Percentiles rank a stretch among this genome's conserved stretches.
phyloP scores from a whole-genome alignment of 2,329 filamentous ascomycete genomes.

The Penicillium rolfsii region DNA sequence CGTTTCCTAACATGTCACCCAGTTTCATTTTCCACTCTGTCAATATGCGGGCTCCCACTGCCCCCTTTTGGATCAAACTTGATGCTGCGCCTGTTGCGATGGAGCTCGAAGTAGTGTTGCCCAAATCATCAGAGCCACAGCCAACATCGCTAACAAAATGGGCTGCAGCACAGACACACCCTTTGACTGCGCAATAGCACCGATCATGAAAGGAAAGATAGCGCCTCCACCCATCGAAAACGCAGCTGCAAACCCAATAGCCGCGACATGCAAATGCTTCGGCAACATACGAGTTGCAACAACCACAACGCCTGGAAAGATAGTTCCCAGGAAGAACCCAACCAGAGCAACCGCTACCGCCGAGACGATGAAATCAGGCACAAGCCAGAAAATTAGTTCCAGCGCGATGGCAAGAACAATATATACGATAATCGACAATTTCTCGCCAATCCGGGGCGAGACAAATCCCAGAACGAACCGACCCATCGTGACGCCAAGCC shows the following conservation, averaged over 20 bases:
- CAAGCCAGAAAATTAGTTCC: conserved; percentile 77
- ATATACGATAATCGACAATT: conserved; percentile 63
- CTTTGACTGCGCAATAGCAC: conserved; percentile 51
- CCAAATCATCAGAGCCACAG: conserved; percentile 24
- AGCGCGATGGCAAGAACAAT: conserved; percentile 64
- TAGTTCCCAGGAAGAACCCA: conserved; percentile 75
- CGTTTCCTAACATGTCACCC: background rate
- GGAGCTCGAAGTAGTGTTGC: conserved; percentile 14
- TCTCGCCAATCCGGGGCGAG: conserved; percentile 49
- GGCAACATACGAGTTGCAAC: conserved; percentile 72
- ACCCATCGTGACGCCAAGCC: conserved; percentile 76
- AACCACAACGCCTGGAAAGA: conserved; percentile 74
- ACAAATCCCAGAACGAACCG: conserved; percentile 60
- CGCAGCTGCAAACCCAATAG: conserved; percentile 75
- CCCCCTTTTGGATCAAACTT: conserved; percentile 1
- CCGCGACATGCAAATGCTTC: conserved; percentile 69
- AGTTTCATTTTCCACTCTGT: background rate
- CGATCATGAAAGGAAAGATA: conserved; percentile 45
- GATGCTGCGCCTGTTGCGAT: conserved; percentile 11
- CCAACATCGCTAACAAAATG: conserved; percentile 56
- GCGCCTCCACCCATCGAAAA: conserved; percentile 71
- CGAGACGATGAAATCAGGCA: conserved; percentile 71
- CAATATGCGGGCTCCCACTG: background rate
- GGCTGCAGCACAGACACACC: conserved; percentile 63
- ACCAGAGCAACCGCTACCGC: conserved; percentile 70